phyloP scores from a whole-genome alignment of 2,329 filamentous ascomycete genomes.

The Penicillium sp. region DNA sequence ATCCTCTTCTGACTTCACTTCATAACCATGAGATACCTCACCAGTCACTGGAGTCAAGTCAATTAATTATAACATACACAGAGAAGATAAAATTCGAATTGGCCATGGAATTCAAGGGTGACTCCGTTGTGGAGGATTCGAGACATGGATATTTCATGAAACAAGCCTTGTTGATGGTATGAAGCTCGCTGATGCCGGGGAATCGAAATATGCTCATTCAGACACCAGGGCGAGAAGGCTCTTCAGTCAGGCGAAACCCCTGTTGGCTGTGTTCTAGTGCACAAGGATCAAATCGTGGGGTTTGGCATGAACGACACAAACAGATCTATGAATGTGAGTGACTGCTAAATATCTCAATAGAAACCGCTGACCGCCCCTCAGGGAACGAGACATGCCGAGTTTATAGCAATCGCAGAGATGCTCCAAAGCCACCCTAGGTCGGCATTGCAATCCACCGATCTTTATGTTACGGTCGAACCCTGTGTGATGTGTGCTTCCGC shows the following conservation, averaged over 20 bases:
- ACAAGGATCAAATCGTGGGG: conserved; percentile 74
- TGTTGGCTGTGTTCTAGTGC: conserved; percentile 91
- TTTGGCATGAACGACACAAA: conserved; percentile 97
- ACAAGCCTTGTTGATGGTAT: conserved; percentile 81
- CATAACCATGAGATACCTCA: background rate
- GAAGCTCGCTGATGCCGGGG: background rate
- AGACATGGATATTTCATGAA: conserved; percentile 68
- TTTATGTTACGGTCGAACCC: conserved; percentile 97
- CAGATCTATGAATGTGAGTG: conserved; percentile 65
- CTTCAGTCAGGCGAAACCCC: conserved; percentile 87
- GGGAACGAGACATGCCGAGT: conserved; percentile 92
- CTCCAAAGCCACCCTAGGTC: conserved; percentile 62
- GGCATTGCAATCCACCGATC: conserved; percentile 68
- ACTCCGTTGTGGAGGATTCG: conserved; percentile 18
- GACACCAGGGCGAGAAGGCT: conserved; percentile 72
- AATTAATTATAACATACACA: background rate
- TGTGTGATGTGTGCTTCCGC: conserved; percentile 98
- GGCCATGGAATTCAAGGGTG: background rate
- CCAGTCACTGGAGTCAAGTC: background rate
- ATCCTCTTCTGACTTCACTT: background rate
- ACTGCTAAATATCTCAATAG: background rate
- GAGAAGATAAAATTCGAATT: background rate
- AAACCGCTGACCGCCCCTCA: conserved; percentile 53
- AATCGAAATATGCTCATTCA: background rate
- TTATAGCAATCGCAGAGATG: conserved; percentile 74